phyloP scores from a whole-genome alignment of 148 eudicot species.

The Camellia sinensis region DNA sequence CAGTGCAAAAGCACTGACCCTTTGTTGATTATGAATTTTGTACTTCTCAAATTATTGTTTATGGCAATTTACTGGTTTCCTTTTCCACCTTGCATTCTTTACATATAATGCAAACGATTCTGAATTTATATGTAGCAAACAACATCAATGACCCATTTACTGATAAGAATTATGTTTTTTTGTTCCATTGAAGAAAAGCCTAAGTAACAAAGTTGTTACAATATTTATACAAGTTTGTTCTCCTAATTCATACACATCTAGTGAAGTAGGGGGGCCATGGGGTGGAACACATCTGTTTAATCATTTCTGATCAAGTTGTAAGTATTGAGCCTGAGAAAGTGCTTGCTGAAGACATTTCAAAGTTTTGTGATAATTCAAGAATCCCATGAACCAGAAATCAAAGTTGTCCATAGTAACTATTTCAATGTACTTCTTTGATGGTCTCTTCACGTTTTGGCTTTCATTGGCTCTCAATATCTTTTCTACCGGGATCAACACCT shows the following conservation, averaged over 20 bases:
- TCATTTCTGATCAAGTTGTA: background rate
- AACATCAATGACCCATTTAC: too few relatives aligned
- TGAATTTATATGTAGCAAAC: too few relatives aligned
- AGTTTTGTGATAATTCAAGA: slow-evolving; percentile 25
- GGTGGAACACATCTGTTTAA: background rate
- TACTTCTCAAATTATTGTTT: too few relatives aligned
- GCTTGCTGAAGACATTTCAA: slow-evolving; percentile 21
- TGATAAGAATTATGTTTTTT: background rate
- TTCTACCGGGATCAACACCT: slow-evolving; percentile 32
- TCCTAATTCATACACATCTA: background rate
- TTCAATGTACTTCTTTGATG: slow-evolving; percentile 32
- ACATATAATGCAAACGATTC: too few relatives aligned
- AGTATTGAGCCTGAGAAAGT: background rate
- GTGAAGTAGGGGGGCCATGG: background rate
- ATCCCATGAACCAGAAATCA: slow-evolving; percentile 46
- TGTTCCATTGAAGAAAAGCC: background rate
- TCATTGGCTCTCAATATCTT: slow-evolving; percentile 25
- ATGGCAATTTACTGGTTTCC: too few relatives aligned
- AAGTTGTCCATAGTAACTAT: slow-evolving; percentile 27
- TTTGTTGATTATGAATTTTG: too few relatives aligned
- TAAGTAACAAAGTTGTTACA: background rate
- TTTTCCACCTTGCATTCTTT: too few relatives aligned
- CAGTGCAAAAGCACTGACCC: too few relatives aligned
- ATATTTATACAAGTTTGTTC: background rate
- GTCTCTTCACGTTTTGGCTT: slow-evolving; percentile 19